Base-by-base conservation (phyloP, 2,329 filamentous ascomycete genomes). In the Hypoxylon sp. region DNA sequence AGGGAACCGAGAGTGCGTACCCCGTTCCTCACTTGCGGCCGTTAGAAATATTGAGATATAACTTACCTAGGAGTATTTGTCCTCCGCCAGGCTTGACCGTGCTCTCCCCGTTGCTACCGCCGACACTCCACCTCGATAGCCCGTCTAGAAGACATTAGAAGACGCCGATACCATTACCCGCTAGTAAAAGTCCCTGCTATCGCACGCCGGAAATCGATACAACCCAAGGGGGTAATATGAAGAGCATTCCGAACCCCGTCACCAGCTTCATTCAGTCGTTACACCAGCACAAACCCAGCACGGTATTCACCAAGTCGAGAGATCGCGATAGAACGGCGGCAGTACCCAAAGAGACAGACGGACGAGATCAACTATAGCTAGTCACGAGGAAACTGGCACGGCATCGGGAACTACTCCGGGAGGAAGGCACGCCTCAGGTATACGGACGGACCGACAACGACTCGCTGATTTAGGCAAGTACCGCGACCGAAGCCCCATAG, bases 401-500 rank as follows among this genome's bases (percentile, higher is more conserved):
- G 51, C 19, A 27, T 13, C 17, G 42, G 13, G 10, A 35, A 47
- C 32, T 48, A 53, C 52, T 35, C 56, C 57, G 57, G 19, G 42
- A 44, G 42, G 54, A 50, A 59, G 32, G 47, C 13, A 42, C 24
- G 37, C 19, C 47, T 8, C 19, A 15, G 2, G 19, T 17, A 19
- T 27, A 47, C 53, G 53, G 66, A 56, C 37, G 31, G 27, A 37
- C 54, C 21, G 54, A 50, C 32, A 15, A 51, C 31, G 42, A 13
- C 29, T 13, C 42, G 55, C 35, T 57, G 21, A 58, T 13, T 31
- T 48, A 62, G 48, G 39, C 48, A 52, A 39, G n/a, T 11, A 15
- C 44, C 42, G 51, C 57, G 61, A 53, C 53, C 52, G 60, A 58
- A 35, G 35, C 42, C 51, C 11, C 31, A 32, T 32, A 7, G 31